Conservation (phyloP, 371 early-diverging fungal species). For the Smittium culicis region DNA sequence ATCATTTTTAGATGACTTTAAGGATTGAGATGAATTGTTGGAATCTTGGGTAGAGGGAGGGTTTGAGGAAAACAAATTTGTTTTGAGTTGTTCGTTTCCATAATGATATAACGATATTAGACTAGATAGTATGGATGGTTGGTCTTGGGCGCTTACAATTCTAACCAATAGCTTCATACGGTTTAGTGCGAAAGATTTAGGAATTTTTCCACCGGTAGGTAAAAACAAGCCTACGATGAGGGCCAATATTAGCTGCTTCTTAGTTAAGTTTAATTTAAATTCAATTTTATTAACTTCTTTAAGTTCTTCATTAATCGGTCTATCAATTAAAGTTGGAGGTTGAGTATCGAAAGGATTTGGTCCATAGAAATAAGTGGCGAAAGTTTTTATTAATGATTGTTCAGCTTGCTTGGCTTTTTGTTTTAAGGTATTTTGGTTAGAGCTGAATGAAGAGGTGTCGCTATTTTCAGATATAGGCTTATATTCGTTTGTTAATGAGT, state of each 20-base stretch:
- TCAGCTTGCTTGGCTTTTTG: not conserved
- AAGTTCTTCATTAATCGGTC: conserved; percentile 10
- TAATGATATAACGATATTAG: not conserved
- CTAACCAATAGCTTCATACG: conserved; percentile 1
- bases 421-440: not conserved
- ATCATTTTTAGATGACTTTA: too few relatives aligned
- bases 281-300: not conserved
- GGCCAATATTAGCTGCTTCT: conserved; percentile 4
- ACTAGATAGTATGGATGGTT: not conserved
- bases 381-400: not conserved
- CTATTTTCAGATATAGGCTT: not conserved
- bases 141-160: conserved; percentile 2
- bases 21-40: too few relatives aligned
- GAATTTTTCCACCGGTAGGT: conserved; percentile 8
- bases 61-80: too few relatives aligned
- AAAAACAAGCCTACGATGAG: conserved; percentile 2
- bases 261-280: conserved; percentile 3
- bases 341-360: not conserved
- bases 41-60: too few relatives aligned
- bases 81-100: not conserved
- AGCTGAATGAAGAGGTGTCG: not conserved
- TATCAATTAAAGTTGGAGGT: not conserved
- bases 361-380: conserved; percentile 7
- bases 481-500: not conserved
- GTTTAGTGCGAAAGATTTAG: not conserved